Evolutionary conservation across 306 rosid species (phyloP), one percentile per base, ranked within the genome.

Genomic region (Ochetophila trinervis): DNA sequence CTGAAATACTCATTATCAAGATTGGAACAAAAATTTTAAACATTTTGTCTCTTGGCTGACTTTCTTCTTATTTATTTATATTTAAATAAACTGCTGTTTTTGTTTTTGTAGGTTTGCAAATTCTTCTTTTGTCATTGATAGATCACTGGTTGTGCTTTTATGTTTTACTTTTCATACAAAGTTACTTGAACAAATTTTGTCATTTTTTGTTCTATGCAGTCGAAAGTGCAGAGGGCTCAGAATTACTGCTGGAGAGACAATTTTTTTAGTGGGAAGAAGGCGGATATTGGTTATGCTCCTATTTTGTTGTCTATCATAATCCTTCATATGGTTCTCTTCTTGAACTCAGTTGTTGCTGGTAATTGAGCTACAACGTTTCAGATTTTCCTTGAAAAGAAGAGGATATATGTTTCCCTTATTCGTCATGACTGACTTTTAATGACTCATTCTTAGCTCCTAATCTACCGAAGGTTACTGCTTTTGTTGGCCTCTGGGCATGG

Each of bases 401-500:
- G 68, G 44, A 47, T 69, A 22, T 57, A 17, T 40, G 62, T 47
- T n/a, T 59, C 32, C n/a, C 45, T 20, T 32, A 58, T 52, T 62
- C 34, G 49, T 60, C 49, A 55, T 75, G 75, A 60, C 70, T 78
- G 66, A 76, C 76, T 81, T 62, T 70, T 71, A 72, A 67, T 66
- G 47, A 40, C 70, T 79, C 22, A 49, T 73, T 66, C 67, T 73
- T 64, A 93, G 98, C 89, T 83, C 77, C 94, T 68, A 81, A 74
- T 83, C 86, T 93, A 74, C 53, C 69, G 58, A 93, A 83, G 96
- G 84, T 89, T 74, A 93, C 98, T 32, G 98, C 97, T 18, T 67
- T 67, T 76, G 80, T 79, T 72, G 97, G 97, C 65, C 84, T 93
- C 57, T 93, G 98, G 96, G 90, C 91, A 19, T 89, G 96, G 97